Evolutionary conservation across 2,329 filamentous ascomycete genomes (phyloP), one percentile per base, ranked within the genome.

Genomic region (Chaetothyriales sp.): DNA sequence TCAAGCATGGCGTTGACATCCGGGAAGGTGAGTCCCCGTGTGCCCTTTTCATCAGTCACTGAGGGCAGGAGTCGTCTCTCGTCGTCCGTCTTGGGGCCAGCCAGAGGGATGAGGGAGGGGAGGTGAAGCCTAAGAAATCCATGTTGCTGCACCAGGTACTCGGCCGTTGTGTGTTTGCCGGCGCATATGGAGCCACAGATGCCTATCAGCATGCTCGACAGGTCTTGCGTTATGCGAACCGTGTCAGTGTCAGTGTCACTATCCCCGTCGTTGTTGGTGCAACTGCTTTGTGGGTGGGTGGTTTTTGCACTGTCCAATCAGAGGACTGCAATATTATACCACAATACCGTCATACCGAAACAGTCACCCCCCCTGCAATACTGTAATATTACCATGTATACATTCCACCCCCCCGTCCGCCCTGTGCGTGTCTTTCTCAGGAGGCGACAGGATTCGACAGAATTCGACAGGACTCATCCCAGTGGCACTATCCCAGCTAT

Each of bases 91-190:
- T 25, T 22, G 18, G 20, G n/a, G 20, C 43, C 61, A 55, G 20
- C 70, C 66, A 2, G 66, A 69, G 18, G 54, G 8, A 25, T 12
- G 61, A 52, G 46, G 62, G 57, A 12, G 43, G 64, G 67, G 26
- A 95, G 73, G 60, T 78, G 75, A 51, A 95, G 76, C 46, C 79
- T 78, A 54, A 77, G 80, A 69, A 96, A 98, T 54, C 79, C 80
- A 67, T 95, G 84, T 57, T 89, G 79, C 56, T 88, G 78, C 57
- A 89, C 79, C 7, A 98, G 78, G 65, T 94, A 95, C 50, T 86
- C 79, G 52, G 88, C 88, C 57, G 96, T 86, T 8, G 87, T 86
- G 64, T 81, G 82, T 71, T 95, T 96, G 62, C 92, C 92, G 47
- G 90, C 82, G 71, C 89, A 96, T 61, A 95, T 90, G 62, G 86